Percentiles rank a stretch among this genome's conserved stretches.
Conservation (phyloP, 192 early-diverging fungal genomes). For the Helicostylum pulchrum region DNA sequence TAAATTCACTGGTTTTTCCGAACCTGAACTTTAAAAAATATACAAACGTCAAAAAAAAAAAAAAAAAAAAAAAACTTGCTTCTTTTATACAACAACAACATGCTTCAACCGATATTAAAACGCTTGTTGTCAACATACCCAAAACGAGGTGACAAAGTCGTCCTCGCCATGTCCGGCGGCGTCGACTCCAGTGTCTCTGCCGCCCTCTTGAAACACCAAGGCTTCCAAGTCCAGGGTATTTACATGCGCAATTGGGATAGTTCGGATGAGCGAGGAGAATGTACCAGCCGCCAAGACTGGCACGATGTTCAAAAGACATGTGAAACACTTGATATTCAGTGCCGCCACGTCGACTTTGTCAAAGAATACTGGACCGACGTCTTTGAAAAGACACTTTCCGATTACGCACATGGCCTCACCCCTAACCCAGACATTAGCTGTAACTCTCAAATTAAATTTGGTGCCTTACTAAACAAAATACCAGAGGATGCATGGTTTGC, state of each 20-base stretch:
- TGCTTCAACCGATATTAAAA: not conserved
- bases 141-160: slow-evolving; percentile 42
- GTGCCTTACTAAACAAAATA: slow-evolving; percentile 64
- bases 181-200: slow-evolving; percentile 92
- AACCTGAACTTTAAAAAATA: too few relatives aligned
- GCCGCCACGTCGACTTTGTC: slow-evolving; percentile 63
- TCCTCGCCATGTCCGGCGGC: slow-evolving; percentile 90
- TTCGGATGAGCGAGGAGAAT: slow-evolving; percentile 71
- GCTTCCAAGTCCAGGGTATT: slow-evolving; percentile 68
- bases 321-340: slow-evolving; percentile 61
- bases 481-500: slow-evolving; percentile 34
- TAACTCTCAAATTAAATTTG: slow-evolving; percentile 94
- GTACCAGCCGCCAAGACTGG: slow-evolving; percentile 77
- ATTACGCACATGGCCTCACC: slow-evolving; percentile 66
- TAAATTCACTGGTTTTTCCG: too few relatives aligned
- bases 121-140: not conserved
- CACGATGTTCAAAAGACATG: slow-evolving; percentile 74
- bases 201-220: slow-evolving; percentile 62
- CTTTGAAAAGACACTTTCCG: slow-evolving; percentile 77
- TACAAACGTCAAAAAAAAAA: too few relatives aligned
- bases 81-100: too few relatives aligned
- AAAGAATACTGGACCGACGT: slow-evolving; percentile 92
- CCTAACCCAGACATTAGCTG: slow-evolving; percentile 94
- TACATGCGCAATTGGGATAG: slow-evolving; percentile 98
- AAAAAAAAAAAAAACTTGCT: too few relatives aligned